Conservation (phyloP, 371 early-diverging fungal genomes). For the Actinomucor elegans region DNA sequence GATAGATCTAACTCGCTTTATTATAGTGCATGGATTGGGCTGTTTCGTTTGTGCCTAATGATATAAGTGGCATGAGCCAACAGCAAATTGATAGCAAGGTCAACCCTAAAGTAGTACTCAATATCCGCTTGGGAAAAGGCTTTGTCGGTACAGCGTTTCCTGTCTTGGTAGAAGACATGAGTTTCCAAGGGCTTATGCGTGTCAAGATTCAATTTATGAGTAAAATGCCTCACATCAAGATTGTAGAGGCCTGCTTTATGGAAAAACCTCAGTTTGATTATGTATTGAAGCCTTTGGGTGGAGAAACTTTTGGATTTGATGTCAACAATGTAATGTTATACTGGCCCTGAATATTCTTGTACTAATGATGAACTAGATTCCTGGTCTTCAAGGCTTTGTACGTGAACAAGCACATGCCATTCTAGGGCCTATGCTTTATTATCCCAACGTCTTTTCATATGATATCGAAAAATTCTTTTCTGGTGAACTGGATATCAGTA, state of each 20-base stretch:
- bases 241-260: conserved; percentile 84
- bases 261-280: conserved; percentile 93
- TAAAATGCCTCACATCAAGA: conserved; percentile 87
- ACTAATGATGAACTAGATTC: conserved; percentile 51
- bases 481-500: conserved; percentile 55
- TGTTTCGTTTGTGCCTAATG: conserved; percentile 86
- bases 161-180: conserved; percentile 89
- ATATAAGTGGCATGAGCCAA: conserved; percentile 64
- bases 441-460: conserved; percentile 80
- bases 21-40: conserved; percentile 88
- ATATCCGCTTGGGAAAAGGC: conserved; percentile 88
- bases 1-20: too few relatives aligned
- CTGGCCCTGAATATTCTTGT: too few relatives aligned
- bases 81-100: conserved; percentile 60
- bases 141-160: conserved; percentile 89
- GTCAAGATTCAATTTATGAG: conserved; percentile 81
- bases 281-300: conserved; percentile 89
- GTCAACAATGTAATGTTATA: conserved; percentile 63
- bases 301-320: conserved; percentile 84
- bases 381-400: conserved; percentile 80
- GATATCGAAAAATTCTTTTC: conserved; percentile 84
- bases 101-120: conserved; percentile 94
- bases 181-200: conserved; percentile 81
- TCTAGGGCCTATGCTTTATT: conserved; percentile 81
- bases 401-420: conserved; percentile 76